phyloP scores from a whole-genome alignment of 2,329 filamentous ascomycete genomes.

The Pestalotiopsis sp. region DNA sequence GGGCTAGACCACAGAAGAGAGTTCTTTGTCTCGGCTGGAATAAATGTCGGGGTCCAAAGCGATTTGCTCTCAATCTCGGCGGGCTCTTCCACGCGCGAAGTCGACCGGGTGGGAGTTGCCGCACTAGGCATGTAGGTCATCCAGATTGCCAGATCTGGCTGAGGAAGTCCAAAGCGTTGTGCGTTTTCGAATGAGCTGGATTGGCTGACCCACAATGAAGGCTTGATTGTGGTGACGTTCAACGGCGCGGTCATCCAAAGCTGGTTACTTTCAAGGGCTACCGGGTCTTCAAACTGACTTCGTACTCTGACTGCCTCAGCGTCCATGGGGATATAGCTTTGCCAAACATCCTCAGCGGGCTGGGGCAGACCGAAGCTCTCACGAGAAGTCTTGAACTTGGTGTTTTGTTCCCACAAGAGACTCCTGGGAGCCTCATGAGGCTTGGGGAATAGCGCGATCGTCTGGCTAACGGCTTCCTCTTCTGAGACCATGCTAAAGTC shows the following conservation, averaged over 20 bases:
- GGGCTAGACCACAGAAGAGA: slow-evolving; percentile 19
- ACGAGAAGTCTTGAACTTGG: neutral
- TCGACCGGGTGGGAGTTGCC: neutral
- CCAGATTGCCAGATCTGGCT: slow-evolving; percentile 15
- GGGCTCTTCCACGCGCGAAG: slow-evolving; percentile 8
- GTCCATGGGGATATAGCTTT: slow-evolving; percentile 31
- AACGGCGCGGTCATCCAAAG: slow-evolving; percentile 32
- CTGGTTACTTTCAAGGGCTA: slow-evolving; percentile 36
- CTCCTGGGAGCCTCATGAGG: neutral
- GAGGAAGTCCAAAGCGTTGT: slow-evolving; percentile 6
- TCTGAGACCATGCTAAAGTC: slow-evolving; percentile 27
- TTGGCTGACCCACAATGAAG: slow-evolving; percentile 1
- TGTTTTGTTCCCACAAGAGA: slow-evolving; percentile 24
- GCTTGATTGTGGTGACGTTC: neutral
- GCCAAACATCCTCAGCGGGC: slow-evolving; percentile 40
- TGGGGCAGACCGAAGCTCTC: slow-evolving; percentile 32
- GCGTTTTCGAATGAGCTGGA: neutral
- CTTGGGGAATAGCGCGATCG: slow-evolving; percentile 30
- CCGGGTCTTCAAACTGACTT: slow-evolving; percentile 28
- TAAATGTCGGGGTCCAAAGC: slow-evolving; percentile 5
- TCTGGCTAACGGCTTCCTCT: slow-evolving; percentile 25
- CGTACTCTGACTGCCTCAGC: slow-evolving; percentile 30
- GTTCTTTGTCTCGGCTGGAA: no score
- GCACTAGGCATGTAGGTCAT: slow-evolving; percentile 5
- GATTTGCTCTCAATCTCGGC: slow-evolving; percentile 8